Evolutionary conservation across 306 rosid genomes (phyloP), one percentile per base, ranked within the genome.

Genomic region (Castanopsis chinensis): DNA sequence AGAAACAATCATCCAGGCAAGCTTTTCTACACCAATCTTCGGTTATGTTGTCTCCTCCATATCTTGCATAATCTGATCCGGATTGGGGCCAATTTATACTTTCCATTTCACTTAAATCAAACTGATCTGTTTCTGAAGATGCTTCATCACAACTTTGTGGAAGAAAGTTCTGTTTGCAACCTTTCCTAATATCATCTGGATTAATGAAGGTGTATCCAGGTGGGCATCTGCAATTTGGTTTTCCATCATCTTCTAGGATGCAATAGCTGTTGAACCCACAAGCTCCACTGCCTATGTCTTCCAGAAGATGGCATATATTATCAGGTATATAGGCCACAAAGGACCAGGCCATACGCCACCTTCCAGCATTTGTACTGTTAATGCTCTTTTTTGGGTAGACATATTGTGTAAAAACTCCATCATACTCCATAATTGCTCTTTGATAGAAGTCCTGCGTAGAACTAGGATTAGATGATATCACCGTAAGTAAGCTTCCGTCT

Each of bases 351-450:
- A 53, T 60, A 59, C 3, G 43, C 74, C 12, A 69, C 41, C 41
- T 73, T 11, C 27, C 18, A 9, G 52, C 53, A 45, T 45, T 45
- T 45, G 53, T 1, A 7, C 1, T 11, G 2, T 49, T 12, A 49
- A 25, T 19, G 3, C 1, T 3, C 1, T 0, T 9, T 35, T 19
- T 90, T n/a, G 88, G 93, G 69, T 86, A 79, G 18, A 68, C 68
- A 69, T 85, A 88, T 6, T 79, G 87, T 11, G 88, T 83, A 54
- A 91, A 78, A 84, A 90, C 85, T 71, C 97, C 98, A 76, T 76
- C 72, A 68, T 59, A 43, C 21, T 93, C 98, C 45, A 91, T 83
- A 51, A 88, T 74, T 2, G 90, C 97, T 83, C 90, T 83, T 30
- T 87, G 87, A 80, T 87, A 89, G 79, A 70, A 70, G 20, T 21